Evolutionary conservation across 2,329 filamentous ascomycete genomes (phyloP), one percentile per base, ranked within the genome.

Genomic region (Gremmenia infestans): DNA sequence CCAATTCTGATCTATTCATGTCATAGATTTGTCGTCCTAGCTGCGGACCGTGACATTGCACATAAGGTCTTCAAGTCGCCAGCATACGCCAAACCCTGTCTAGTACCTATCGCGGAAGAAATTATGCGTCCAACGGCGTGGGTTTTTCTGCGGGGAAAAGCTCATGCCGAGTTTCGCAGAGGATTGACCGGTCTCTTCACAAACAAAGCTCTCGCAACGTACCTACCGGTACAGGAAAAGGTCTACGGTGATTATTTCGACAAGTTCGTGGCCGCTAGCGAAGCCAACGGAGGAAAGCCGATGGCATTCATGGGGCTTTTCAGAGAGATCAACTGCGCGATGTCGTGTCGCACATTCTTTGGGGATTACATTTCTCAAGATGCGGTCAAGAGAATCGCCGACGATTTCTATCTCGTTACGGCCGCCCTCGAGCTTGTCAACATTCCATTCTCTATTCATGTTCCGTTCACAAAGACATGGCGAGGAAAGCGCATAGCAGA

Each of bases 31-130:
- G 88, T 92, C 58, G 86, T 92, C 50, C 86, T 92, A 60, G 87
- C 85, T 28, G 88, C 87, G 8, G 86, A 86, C 51, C 84, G 88
- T 64, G 88, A 92, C 72, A 82, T 91, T 70, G 86, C 88, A 48
- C 86, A 87, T 70, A 92, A 91, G 68, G 86, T 91, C 61, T 89
- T 92, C 80, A 92, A 91, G 71, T 90, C 87, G 5, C 88, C 88
- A 5, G 69, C 74, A 25, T 90, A 85, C 63, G 83, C 87, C 68
- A 88, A 90, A 67, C 89, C 89, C 37, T 92, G 88, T 70, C 81
- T 92, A 32, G 88, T 91, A 3, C 88, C 90, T 62, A 79, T 87
- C 54, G 88, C 88, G 7, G 81, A 85, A 69, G 88, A 91, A 67
- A 82, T 92, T 45, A 78, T 92, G 25, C 80, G 87, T 52, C 81